phyloP scores from a whole-genome alignment of 495 filamentous ascomycete genomes.

The Hyaloscypha variabilis region DNA sequence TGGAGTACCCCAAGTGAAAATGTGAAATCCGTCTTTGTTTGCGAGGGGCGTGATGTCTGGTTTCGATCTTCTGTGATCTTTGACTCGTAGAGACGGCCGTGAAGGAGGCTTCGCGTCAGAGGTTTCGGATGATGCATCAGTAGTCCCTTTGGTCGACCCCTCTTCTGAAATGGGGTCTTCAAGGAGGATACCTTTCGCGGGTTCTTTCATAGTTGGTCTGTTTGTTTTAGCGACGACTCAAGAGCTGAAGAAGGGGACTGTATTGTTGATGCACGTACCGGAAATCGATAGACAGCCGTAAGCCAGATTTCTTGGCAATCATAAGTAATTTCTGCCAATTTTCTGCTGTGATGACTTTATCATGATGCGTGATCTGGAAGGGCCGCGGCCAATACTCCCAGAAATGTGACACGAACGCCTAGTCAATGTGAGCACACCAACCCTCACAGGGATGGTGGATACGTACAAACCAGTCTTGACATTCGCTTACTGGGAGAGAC shows the following conservation, averaged over 20 bases:
- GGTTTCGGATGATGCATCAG: too few relatives aligned
- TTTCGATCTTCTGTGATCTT: too few relatives aligned
- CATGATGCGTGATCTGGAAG: slow-evolving; percentile 30
- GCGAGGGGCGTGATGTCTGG: too few relatives aligned
- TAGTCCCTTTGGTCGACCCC: too few relatives aligned
- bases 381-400: slow-evolving; percentile 38
- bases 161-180: too few relatives aligned
- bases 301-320: slow-evolving; percentile 26
- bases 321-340: slow-evolving; percentile 37
- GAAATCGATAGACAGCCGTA: slow-evolving; percentile 26
- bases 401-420: slow-evolving; percentile 40
- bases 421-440: slow-evolving; percentile 1
- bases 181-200: too few relatives aligned
- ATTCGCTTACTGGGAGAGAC: slow-evolving; percentile 34
- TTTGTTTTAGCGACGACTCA: too few relatives aligned
- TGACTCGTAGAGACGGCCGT: too few relatives aligned
- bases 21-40: too few relatives aligned
- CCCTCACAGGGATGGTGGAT: background rate
- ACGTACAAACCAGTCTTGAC: slow-evolving; percentile 43
- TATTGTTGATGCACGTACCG: slow-evolving; percentile 11
- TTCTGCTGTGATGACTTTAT: slow-evolving; percentile 23
- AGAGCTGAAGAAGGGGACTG: background rate
- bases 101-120: too few relatives aligned
- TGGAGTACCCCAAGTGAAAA: too few relatives aligned
- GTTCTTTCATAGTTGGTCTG: too few relatives aligned